phyloP scores from a whole-genome alignment of 2,329 filamentous ascomycete species.

The Stagonosporopsis vannaccii region DNA sequence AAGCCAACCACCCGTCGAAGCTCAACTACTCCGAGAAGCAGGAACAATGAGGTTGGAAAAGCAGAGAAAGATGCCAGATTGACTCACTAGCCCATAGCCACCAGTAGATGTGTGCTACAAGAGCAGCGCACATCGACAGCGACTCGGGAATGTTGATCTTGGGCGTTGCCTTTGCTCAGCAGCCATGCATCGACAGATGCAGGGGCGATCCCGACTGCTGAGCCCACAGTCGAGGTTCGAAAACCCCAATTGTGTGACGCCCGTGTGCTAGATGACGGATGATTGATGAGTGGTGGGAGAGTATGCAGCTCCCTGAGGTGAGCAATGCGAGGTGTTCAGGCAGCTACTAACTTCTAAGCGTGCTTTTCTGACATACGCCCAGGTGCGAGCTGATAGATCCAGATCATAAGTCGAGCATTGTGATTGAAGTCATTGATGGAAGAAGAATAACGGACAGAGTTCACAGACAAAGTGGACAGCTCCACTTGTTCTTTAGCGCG shows the following conservation, averaged over 20 bases:
- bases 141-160: constrained; percentile 31
- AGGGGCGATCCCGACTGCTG: constrained; percentile 33
- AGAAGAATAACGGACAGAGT: not conserved
- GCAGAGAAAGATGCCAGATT: constrained; percentile 44
- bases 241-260: constrained; percentile 22
- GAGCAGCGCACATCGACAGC: constrained; percentile 18
- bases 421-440: not conserved
- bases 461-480: not conserved
- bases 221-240: constrained; percentile 40
- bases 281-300: not conserved
- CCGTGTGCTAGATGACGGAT: constrained; percentile 1
- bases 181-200: constrained; percentile 37
- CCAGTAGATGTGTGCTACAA: constrained; percentile 16
- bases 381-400: not conserved
- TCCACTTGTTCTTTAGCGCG: not conserved
- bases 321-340: not conserved
- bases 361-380: not conserved
- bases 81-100: constrained; percentile 29
- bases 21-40: constrained; percentile 25
- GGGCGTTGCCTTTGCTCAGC: constrained; percentile 49
- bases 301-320: not conserved
- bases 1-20: constrained; percentile 33
- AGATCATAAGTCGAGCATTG: not conserved
- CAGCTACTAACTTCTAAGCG: not conserved
- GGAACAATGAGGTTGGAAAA: constrained; percentile 32